Evolutionary conservation across 2,329 filamentous ascomycete species (phyloP), one percentile per base, ranked within the genome.

Genomic region (Hypomyces perniciosus): DNA sequence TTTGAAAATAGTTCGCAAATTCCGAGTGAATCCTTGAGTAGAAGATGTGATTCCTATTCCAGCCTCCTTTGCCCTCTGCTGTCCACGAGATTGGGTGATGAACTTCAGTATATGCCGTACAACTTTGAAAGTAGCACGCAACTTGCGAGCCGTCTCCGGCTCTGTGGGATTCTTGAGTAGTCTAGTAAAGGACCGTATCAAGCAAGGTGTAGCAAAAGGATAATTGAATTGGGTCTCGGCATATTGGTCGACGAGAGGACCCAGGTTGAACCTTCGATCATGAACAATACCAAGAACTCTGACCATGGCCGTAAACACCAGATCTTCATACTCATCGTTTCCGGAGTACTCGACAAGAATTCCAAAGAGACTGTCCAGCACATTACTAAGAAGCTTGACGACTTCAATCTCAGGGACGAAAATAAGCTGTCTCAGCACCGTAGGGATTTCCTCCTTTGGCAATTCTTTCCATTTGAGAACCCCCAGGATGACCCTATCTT

Each of bases 331-430:
- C 63, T 95, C 89, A 57, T 95, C 89, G 57, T 90, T 90, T 8
- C 89, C 90, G n/a, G 89, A 84, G 62, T 95, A 85, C 59, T 96
- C 90, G 30, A 95, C 88, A 29, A 97, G 74, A 29, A 96, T 90
- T 5, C 89, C 86, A 64, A 99, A 99, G 1, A 99, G 79, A 0
- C 90, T 83, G 66, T 96, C 89, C 48, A 99, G 85, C 1, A 97
- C 90, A 60, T 95, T 87, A 56, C 81, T 86, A 6, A 97, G 74
- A 39, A 97, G 79, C 72, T 97, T 99, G 55, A 99, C 93, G 33
- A 99, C 88, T 69, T 99, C 95, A 50, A 97, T 96, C 65, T 99
- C 93, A 0, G 93, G 88, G 1, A 99, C 91, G 58, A 97, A 97
- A 20, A 91, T 84, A 44, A 97, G 81, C 58, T 91, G 85, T 64